A percentile compares a stretch with the other conserved stretches of the same genome.
phyloP scores from a whole-genome alignment of 2,329 filamentous ascomycete species.

The Epicoccum nigrum region DNA sequence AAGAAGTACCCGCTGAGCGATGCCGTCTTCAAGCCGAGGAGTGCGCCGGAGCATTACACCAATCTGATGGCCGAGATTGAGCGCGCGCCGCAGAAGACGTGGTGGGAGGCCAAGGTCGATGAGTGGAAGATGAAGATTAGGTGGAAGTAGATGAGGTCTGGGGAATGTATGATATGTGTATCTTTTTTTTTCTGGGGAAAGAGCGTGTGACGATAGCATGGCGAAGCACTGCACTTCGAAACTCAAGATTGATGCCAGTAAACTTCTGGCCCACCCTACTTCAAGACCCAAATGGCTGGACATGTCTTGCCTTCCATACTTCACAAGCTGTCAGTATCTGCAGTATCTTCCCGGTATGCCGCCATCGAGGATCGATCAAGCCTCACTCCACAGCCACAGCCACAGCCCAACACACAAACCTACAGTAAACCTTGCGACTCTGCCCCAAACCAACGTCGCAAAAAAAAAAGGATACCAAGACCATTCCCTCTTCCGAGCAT shows the following conservation, averaged over 20 bases:
- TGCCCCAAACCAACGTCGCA: too few relatives aligned
- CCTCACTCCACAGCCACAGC: too few relatives aligned
- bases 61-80: constrained; percentile 46
- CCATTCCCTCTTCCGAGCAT: too few relatives aligned
- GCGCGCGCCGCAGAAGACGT: constrained; percentile 42
- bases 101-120: constrained; percentile 44
- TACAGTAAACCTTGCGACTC: too few relatives aligned
- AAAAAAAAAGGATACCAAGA: too few relatives aligned
- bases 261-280: neutral
- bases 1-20: constrained; percentile 46
- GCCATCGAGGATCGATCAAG: too few relatives aligned
- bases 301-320: too few relatives aligned
- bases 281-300: too few relatives aligned
- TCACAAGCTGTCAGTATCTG: too few relatives aligned
- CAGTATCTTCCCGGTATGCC: too few relatives aligned
- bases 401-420: too few relatives aligned
- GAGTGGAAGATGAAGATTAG: constrained; percentile 49
- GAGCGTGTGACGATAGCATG: neutral
- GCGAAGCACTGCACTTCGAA: neutral
- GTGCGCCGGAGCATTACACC: constrained; percentile 45
- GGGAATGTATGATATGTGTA: constrained; percentile 1
- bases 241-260: neutral
- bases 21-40: constrained; percentile 38
- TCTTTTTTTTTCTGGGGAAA: neutral
- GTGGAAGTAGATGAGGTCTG: constrained; percentile 28